A percentile compares a stretch with the other conserved stretches of the same genome.
Conservation (phyloP, 805 yeast species). For the Suhomyces sp. region DNA sequence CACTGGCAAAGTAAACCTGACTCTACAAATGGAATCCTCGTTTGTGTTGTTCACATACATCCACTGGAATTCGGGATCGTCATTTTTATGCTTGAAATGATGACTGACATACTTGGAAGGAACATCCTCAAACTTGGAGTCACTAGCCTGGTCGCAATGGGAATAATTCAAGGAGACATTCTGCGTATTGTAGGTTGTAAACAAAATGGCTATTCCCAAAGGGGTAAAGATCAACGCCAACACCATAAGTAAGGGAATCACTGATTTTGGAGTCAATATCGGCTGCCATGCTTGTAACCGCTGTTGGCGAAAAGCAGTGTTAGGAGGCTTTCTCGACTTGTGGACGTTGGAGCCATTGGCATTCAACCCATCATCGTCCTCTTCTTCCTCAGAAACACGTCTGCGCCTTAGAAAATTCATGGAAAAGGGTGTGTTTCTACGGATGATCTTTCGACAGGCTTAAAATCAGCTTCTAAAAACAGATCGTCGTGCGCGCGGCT, state of each 20-base stretch:
- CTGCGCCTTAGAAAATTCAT: conserved; percentile 40
- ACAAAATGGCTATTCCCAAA: conserved; percentile 79
- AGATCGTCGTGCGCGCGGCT: conserved; percentile 1
- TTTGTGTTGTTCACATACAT: conserved; percentile 37
- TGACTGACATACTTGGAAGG: conserved; percentile 57
- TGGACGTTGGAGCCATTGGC: conserved; percentile 14
- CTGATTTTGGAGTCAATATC: conserved; percentile 86
- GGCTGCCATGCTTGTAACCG: conserved; percentile 77
- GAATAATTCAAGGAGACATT: conserved; percentile 73
- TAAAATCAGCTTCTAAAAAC: background rate
- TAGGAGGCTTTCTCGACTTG: conserved; percentile 44
- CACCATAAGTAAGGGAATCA: conserved; percentile 75
- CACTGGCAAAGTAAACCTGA: conserved; percentile 71
- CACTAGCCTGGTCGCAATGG: conserved; percentile 50
- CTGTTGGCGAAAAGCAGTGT: conserved; percentile 80
- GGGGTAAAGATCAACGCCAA: conserved; percentile 84
- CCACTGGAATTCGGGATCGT: conserved; percentile 62
- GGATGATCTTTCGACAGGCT: background rate
- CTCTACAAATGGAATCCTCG: conserved; percentile 51
- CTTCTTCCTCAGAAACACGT: conserved; percentile 22
- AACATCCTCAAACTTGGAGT: conserved; percentile 43
- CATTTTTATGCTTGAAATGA: conserved; percentile 54
- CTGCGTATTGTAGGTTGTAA: conserved; percentile 77
- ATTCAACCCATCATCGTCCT: conserved; percentile 8
- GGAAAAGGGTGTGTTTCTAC: background rate